Evolutionary conservation across 768 basidiomycete genomes (phyloP).

Genomic region (Leccinellum luteum): DNA sequence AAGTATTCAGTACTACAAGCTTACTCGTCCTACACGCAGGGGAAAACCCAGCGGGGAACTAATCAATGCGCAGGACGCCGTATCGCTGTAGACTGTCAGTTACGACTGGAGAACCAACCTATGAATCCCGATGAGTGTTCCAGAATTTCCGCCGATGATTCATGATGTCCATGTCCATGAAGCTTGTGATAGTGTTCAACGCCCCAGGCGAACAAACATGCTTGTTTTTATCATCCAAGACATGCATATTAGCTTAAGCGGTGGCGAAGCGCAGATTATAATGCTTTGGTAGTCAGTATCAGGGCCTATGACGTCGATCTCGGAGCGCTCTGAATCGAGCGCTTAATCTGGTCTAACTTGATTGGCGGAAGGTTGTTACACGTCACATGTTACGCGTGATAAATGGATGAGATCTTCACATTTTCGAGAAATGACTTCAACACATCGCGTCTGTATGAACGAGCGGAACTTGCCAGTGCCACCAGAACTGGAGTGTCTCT

Average conservation of each 20-base stretch:
- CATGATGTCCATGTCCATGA: no score
- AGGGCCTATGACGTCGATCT: background rate
- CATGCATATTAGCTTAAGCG: background rate
- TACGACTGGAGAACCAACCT: background rate
- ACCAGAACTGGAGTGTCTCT: slow-evolving; percentile 46
- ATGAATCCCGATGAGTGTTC: no score
- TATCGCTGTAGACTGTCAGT: background rate
- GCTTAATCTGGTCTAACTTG: background rate
- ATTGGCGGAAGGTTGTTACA: background rate
- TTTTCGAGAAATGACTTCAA: background rate
- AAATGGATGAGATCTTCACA: background rate
- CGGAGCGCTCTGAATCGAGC: no score
- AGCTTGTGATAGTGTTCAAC: no score
- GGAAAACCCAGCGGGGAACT: background rate
- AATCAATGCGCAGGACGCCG: background rate
- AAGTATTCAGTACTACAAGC: background rate
- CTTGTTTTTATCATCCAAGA: background rate
- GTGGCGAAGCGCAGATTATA: background rate
- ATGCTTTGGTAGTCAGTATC: background rate
- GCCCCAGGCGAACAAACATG: background rate
- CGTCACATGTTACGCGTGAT: background rate
- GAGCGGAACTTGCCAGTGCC: slow-evolving; percentile 29
- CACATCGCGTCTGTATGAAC: slow-evolving; percentile 10
- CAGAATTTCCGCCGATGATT: no score
- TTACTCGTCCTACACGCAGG: background rate